Evolutionary conservation across 257 asterid species (phyloP).

Genomic region (Solanum lignicaule): DNA sequence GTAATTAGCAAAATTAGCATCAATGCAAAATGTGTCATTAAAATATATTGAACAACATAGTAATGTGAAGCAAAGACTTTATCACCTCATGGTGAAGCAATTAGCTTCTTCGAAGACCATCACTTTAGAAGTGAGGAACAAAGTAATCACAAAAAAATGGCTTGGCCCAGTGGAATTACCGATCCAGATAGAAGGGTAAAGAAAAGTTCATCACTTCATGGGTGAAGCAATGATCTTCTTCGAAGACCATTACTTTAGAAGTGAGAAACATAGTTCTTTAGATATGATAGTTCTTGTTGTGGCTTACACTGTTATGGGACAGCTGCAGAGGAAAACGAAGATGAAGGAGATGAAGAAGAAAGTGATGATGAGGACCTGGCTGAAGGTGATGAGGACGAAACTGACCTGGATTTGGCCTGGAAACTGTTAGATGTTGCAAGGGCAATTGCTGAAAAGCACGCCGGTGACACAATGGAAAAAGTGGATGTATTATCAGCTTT

Average conservation of each 20-base stretch:
- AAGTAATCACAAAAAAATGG: neutral
- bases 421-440: slow-evolving; percentile 96
- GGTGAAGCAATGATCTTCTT: neutral
- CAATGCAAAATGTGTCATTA: neutral
- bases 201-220: no score
- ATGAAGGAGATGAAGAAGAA: slow-evolving; percentile 33
- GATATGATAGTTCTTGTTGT: neutral
- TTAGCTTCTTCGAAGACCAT: neutral
- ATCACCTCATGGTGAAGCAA: neutral
- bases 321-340: slow-evolving; percentile 15
- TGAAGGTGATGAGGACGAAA: slow-evolving; percentile 92
- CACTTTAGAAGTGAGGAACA: neutral
- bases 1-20: neutral
- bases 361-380: slow-evolving; percentile 57
- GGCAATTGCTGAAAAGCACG: slow-evolving; percentile 75
- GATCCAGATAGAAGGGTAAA: neutral
- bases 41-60: neutral
- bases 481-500: slow-evolving; percentile 88
- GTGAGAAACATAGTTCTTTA: neutral
- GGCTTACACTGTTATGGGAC: neutral
- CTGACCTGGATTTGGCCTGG: slow-evolving; percentile 98
- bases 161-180: neutral
- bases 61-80: neutral
- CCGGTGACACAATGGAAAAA: slow-evolving; percentile 74
- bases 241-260: neutral